Percentiles rank a stretch among this genome's conserved stretches.
phyloP scores from a whole-genome alignment of 331 rosid genomes.

The Ulmus americana region DNA sequence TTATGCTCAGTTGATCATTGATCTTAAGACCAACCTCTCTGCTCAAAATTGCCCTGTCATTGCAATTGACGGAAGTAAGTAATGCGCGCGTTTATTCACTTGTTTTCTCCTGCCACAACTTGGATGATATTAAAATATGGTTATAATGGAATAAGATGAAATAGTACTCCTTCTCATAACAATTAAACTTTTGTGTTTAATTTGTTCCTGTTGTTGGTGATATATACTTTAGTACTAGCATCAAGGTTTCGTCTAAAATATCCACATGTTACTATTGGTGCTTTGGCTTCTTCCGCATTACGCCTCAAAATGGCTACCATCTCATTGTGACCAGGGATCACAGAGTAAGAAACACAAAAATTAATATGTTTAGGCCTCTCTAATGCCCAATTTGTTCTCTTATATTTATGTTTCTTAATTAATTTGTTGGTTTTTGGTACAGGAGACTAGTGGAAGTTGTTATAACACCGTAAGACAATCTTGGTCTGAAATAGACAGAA shows the following conservation, averaged over 20 bases:
- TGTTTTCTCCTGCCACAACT: too few relatives aligned
- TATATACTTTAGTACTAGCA: conserved; percentile 19
- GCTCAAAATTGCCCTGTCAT: conserved; percentile 43
- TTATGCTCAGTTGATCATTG: conserved; percentile 42
- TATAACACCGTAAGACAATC: conserved; percentile 7
- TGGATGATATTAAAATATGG: too few relatives aligned
- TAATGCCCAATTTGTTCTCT: neutral
- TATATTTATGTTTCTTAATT: neutral
- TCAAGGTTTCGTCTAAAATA: conserved; percentile 33
- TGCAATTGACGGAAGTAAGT: conserved; percentile 62
- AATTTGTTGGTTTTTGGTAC: neutral
- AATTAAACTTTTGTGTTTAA: too few relatives aligned
- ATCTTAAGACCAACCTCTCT: conserved; percentile 34
- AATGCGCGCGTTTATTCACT: neutral
- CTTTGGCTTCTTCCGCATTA: conserved; percentile 30
- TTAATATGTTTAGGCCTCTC: neutral
- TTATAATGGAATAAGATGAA: too few relatives aligned
- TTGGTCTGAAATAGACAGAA: conserved; percentile 17
- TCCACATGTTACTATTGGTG: conserved; percentile 20
- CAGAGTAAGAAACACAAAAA: conserved; percentile 10
- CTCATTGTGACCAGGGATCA: conserved; percentile 21
- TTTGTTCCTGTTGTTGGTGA: too few relatives aligned
- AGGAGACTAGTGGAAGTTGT: conserved; percentile 16
- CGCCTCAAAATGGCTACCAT: conserved; percentile 15
- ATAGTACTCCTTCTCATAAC: too few relatives aligned